These are phyloP conservation scores for Pseudogymnoascus destructans DNA, from an alignment of 2,329 filamentous ascomycete genomes.

Conservation along the genomic window DNA sequence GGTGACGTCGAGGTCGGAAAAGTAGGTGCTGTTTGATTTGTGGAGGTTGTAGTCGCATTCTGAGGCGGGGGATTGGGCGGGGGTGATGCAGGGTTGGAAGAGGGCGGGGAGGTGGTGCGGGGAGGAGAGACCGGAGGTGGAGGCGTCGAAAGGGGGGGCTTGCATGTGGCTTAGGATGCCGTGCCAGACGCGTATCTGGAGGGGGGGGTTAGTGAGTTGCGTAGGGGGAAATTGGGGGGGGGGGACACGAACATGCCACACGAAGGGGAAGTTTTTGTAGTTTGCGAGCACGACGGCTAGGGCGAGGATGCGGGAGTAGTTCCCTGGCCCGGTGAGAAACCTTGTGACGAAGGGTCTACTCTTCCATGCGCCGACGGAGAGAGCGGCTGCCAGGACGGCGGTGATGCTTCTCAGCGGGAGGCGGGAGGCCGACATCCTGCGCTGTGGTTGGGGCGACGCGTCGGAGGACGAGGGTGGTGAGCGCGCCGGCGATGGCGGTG, in stretches of 20 bases:
- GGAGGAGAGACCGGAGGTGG: slow-evolving; percentile 23
- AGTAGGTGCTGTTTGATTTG: slow-evolving; percentile 61
- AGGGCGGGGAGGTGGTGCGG: slow-evolving; percentile 34
- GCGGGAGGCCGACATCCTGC: slow-evolving; percentile 18
- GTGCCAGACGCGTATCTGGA: slow-evolving; percentile 35
- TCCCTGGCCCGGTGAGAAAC: slow-evolving; percentile 24
- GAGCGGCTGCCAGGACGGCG: slow-evolving; percentile 16
- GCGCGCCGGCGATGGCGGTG: slow-evolving; percentile 36
- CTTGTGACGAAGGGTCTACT: slow-evolving; percentile 17
- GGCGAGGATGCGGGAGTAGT: slow-evolving; percentile 21
- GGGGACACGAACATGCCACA: slow-evolving; percentile 42
- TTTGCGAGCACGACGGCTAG: slow-evolving; percentile 36
- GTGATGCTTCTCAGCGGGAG: slow-evolving; percentile 22
- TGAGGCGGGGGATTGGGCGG: slow-evolving; percentile 43
- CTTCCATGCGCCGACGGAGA: slow-evolving; percentile 18
- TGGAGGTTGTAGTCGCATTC: slow-evolving; percentile 64
- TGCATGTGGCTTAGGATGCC: slow-evolving; percentile 34
- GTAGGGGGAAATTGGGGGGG: neutral
- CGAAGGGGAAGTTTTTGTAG: slow-evolving; percentile 43
- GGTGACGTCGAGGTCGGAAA: slow-evolving; percentile 56
- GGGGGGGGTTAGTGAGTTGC: neutral
- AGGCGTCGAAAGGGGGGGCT: slow-evolving; percentile 28
- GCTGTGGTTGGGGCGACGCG: neutral
- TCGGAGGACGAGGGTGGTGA: slow-evolving; percentile 27
- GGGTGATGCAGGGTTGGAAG: slow-evolving; percentile 48